phyloP scores from a whole-genome alignment of 2,329 filamentous ascomycete genomes.

The Talaromyces amestolkiae region DNA sequence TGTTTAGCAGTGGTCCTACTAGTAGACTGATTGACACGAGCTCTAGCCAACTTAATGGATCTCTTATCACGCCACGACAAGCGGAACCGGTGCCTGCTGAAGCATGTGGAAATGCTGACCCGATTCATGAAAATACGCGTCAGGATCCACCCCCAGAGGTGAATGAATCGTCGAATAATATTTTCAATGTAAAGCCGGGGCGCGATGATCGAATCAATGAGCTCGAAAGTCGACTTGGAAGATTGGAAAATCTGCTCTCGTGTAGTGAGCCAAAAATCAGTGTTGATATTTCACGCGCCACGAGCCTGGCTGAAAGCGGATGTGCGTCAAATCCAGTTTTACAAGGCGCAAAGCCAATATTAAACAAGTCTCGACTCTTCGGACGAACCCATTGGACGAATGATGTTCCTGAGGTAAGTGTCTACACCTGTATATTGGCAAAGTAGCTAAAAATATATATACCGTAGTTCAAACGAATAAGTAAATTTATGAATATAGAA shows the following conservation, averaged over 20 bases:
- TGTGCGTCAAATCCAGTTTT: neutral
- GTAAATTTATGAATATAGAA: neutral
- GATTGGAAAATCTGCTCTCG: neutral
- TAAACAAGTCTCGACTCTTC: slow-evolving; percentile 7
- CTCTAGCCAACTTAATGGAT: neutral
- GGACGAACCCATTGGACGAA: slow-evolving; percentile 6
- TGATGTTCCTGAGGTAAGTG: neutral
- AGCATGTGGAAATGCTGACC: neutral
- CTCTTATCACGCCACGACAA: neutral
- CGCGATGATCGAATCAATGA: neutral
- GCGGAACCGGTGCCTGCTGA: neutral
- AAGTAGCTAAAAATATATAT: neutral
- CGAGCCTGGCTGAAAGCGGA: neutral
- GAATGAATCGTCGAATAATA: neutral
- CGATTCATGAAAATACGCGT: neutral
- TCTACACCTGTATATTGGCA: neutral
- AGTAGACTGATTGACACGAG: neutral
- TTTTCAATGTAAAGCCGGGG: too few species aligned
- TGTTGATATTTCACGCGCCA: neutral
- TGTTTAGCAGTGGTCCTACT: neutral
- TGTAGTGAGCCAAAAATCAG: neutral
- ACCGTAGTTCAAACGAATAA: neutral
- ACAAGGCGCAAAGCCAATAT: neutral
- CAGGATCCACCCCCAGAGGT: neutral
- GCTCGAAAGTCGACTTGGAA: slow-evolving; percentile 3